These are phyloP conservation scores for Chaetomiaceae sp. DNA, from an alignment of 2,329 filamentous ascomycete species.

Conservation along the genomic window DNA sequence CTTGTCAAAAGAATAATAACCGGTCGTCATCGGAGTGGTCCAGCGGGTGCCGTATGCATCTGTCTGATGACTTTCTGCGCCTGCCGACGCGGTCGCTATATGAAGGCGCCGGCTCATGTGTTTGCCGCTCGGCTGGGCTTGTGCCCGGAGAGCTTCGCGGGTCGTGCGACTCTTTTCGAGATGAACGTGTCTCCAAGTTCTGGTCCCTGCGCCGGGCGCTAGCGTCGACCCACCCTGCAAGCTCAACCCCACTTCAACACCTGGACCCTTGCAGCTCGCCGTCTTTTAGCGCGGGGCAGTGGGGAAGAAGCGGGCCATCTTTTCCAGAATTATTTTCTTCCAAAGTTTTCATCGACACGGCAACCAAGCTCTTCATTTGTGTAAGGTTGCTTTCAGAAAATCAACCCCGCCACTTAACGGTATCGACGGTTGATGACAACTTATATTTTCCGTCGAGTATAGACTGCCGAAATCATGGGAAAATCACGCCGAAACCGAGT, in stretches of 20 bases:
- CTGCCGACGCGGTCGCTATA: not conserved
- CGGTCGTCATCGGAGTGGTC: slow-evolving; percentile 3
- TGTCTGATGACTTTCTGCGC: not conserved
- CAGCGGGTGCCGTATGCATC: not conserved
- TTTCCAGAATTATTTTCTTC: slow-evolving; percentile 8
- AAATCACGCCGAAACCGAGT: slow-evolving; percentile 55
- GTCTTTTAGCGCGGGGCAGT: too few relatives aligned
- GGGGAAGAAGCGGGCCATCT: slow-evolving; percentile 3
- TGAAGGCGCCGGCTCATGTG: not conserved
- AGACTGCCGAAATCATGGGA: slow-evolving; percentile 42
- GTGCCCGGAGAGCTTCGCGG: not conserved
- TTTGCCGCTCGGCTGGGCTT: not conserved
- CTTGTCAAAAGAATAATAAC: not conserved
- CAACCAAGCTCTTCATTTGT: not conserved
- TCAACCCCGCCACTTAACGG: too few relatives aligned
- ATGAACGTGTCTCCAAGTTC: not conserved
- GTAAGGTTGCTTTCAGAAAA: too few relatives aligned
- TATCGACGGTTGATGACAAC: too few relatives aligned
- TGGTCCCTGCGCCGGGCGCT: too few relatives aligned
- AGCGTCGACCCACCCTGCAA: too few relatives aligned
- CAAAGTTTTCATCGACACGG: slow-evolving; percentile 3
- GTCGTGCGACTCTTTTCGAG: not conserved
- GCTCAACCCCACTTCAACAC: not conserved
- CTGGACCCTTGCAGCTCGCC: too few relatives aligned
- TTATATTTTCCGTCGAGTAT: not conserved